These are phyloP conservation scores for Metschnikowia peoriensis DNA, from an alignment of 805 yeast genomes.

Conservation along the genomic window DNA sequence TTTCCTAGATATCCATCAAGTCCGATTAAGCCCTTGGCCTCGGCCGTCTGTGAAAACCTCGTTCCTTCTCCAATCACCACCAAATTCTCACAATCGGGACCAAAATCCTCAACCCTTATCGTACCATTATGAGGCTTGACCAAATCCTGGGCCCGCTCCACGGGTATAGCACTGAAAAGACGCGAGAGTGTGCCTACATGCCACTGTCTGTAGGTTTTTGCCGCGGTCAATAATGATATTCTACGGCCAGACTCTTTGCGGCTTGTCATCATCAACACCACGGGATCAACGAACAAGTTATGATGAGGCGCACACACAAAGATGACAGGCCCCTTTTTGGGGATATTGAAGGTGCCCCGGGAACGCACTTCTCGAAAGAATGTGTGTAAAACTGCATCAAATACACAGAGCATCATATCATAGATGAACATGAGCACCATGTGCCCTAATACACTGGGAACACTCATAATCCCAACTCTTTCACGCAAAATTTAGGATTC, in stretches of 20 bases:
- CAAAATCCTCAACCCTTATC: constrained; percentile 23
- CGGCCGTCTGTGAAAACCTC: constrained; percentile 31
- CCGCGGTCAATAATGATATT: constrained; percentile 38
- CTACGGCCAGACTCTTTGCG: constrained; percentile 29
- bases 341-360: constrained; percentile 39
- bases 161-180: constrained; percentile 39
- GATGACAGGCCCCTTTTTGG: constrained; percentile 35
- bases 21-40: constrained; percentile 37
- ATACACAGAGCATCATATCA: constrained; percentile 34
- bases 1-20: constrained; percentile 36
- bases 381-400: constrained; percentile 35
- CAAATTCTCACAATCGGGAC: constrained; percentile 16
- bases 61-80: constrained; percentile 35
- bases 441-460: neutral
- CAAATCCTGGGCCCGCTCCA: constrained; percentile 42
- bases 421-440: constrained; percentile 15
- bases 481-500: too few relatives aligned
- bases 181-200: constrained; percentile 34
- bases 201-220: constrained; percentile 30
- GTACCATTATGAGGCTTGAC: constrained; percentile 29
- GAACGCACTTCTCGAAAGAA: constrained; percentile 41
- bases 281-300: constrained; percentile 42
- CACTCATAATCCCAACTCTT: neutral
- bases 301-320: constrained; percentile 46
- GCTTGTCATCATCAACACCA: constrained; percentile 38